phyloP scores from a whole-genome alignment of 495 filamentous ascomycete genomes.

The Daldinia grandis region DNA sequence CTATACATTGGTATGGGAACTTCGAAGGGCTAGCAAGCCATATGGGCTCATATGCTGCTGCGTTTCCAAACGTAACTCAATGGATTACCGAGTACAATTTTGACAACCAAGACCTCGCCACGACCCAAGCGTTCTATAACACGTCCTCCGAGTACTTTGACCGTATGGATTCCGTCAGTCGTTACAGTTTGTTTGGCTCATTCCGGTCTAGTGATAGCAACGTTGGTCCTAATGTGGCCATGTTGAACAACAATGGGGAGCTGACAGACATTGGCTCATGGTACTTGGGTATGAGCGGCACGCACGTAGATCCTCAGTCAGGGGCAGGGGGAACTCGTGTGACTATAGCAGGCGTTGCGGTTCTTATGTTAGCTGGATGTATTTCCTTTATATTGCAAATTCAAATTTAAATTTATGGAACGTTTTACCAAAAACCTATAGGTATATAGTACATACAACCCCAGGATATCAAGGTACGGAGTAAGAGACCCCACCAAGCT shows the following conservation, averaged over 20 bases:
- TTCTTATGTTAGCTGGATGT: conserved; percentile 8
- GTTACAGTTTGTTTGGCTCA: conserved; percentile 77
- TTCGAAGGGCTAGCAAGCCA: conserved; percentile 78
- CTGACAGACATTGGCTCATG: conserved; percentile 78
- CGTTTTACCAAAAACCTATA: too few relatives aligned
- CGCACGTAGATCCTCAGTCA: conserved; percentile 53
- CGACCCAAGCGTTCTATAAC: conserved; percentile 73
- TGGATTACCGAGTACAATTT: conserved; percentile 80
- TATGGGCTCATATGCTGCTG: conserved; percentile 66
- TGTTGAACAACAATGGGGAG: conserved; percentile 67
- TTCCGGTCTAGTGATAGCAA: conserved; percentile 73
- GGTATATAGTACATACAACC: too few relatives aligned
- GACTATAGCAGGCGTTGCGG: background rate
- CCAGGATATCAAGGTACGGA: background rate
- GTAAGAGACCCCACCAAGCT: conserved; percentile 5
- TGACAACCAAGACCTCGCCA: conserved; percentile 56
- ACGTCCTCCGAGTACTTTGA: conserved; percentile 70
- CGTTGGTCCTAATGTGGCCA: conserved; percentile 71
- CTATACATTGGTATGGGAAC: conserved; percentile 80
- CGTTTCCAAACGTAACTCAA: conserved; percentile 67
- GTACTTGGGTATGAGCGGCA: conserved; percentile 68
- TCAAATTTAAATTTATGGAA: too few relatives aligned
- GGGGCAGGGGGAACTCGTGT: background rate
- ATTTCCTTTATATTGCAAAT: background rate
- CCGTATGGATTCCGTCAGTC: conserved; percentile 63